phyloP scores from a whole-genome alignment of 2,329 filamentous ascomycete species.

The Amauroascus verrucosus region DNA sequence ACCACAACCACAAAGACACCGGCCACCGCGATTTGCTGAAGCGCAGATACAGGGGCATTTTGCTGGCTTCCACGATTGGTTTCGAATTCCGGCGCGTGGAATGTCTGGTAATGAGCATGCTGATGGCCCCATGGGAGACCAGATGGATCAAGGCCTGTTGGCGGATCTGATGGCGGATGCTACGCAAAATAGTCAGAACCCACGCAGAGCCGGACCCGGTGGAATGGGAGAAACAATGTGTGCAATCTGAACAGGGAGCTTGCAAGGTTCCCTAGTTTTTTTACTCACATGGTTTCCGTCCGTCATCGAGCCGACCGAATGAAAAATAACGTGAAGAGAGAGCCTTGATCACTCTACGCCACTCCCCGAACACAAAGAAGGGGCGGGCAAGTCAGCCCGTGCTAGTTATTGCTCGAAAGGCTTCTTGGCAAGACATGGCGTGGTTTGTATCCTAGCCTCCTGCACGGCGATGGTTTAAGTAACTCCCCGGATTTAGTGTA shows the following conservation, averaged over 20 bases:
- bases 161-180: background rate
- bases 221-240: too few relatives aligned
- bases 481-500: background rate
- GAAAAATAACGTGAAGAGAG: background rate
- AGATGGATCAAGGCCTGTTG: conserved; percentile 1
- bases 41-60: background rate
- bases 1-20: background rate
- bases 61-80: background rate
- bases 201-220: too few relatives aligned
- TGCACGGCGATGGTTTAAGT: background rate
- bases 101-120: conserved; percentile 5
- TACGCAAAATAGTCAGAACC: background rate
- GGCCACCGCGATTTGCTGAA: background rate
- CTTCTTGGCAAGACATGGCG: too few relatives aligned
- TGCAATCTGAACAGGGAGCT: too few relatives aligned
- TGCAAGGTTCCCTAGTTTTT: background rate
- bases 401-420: too few relatives aligned
- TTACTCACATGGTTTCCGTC: background rate
- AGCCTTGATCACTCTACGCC: background rate
- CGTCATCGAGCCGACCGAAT: background rate
- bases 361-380: too few relatives aligned
- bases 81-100: background rate
- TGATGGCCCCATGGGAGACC: conserved; percentile 3
- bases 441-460: background rate
- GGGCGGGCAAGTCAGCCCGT: background rate